These are phyloP conservation scores for Dendrobium chrysotoxum DNA, from an alignment of 106 monocot species.

Conservation along the genomic window DNA sequence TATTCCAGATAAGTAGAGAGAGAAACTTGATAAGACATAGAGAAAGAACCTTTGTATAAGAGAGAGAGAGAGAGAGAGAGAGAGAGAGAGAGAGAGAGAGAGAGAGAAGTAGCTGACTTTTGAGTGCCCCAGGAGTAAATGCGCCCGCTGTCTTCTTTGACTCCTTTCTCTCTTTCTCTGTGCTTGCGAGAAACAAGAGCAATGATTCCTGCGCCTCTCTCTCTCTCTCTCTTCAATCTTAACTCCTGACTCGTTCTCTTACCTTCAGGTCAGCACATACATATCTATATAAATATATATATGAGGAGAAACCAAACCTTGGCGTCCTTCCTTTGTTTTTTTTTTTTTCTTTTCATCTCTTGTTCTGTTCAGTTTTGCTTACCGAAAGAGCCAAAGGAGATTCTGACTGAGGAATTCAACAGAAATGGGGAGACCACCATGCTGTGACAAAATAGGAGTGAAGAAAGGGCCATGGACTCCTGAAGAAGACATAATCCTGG, in stretches of 20 bases:
- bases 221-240: not conserved
- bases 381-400: not conserved
- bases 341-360: not conserved
- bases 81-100: not conserved
- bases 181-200: not conserved
- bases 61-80: not conserved
- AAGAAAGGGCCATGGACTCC: constrained; percentile 87
- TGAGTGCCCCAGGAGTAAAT: constrained; percentile 5
- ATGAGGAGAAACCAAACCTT: not conserved
- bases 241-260: not conserved
- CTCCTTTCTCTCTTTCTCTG: not conserved
- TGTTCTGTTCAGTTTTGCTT: not conserved
- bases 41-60: not conserved
- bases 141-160: constrained; percentile 9
- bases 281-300: not conserved
- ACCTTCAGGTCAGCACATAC: not conserved
- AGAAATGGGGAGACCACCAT: constrained; percentile 61
- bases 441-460: constrained; percentile 53
- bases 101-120: not conserved
- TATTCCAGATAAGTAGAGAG: not conserved
- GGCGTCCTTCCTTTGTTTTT: not conserved
- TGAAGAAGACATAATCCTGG: constrained; percentile 67
- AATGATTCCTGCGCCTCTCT: not conserved
- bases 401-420: not conserved
- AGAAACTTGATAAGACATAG: not conserved